These are phyloP conservation scores for Carex pumila DNA, from an alignment of 176 grass and related monocot genomes.

Conservation along the genomic window DNA sequence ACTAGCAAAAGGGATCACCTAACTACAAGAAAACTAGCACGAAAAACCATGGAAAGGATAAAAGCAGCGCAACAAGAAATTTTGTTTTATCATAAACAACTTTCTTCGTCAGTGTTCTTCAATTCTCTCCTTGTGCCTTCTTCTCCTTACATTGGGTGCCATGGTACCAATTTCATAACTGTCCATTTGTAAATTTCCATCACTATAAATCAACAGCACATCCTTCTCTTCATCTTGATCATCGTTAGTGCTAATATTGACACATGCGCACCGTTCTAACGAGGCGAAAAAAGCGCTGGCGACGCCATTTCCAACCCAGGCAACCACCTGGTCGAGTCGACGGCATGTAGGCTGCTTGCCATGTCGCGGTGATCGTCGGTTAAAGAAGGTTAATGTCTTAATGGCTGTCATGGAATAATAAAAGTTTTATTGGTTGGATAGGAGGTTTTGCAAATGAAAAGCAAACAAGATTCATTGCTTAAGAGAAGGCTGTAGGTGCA, in stretches of 20 bases:
- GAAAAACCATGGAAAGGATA: not conserved
- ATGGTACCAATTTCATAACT: not conserved
- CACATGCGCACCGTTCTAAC: constrained; percentile 66
- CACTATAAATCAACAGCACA: constrained; percentile 36
- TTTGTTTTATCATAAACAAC: not conserved
- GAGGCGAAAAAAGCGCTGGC: constrained; percentile 73
- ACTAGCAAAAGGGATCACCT: not conserved
- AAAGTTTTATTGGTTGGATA: not conserved
- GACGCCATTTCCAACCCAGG: constrained; percentile 63
- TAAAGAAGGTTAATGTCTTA: constrained; percentile 20
- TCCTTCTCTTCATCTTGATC: constrained; percentile 45
- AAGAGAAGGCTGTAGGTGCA: not conserved
- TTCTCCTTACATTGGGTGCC: not conserved
- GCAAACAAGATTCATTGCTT: constrained; percentile 16
- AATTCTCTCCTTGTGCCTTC: constrained; percentile 12
- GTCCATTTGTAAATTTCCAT: constrained; percentile 5
- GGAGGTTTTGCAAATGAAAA: constrained; percentile 8
- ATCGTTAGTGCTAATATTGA: constrained; percentile 60
- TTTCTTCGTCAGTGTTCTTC: not conserved
- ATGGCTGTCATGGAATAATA: constrained; percentile 25
- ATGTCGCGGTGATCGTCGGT: not conserved
- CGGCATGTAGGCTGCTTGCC: constrained; percentile 24
- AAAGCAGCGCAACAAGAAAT: not conserved
- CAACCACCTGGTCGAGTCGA: constrained; percentile 47
- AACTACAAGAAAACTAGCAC: not conserved